Percentiles rank a stretch among this genome's conserved stretches.
Evolutionary conservation across 805 yeast species (phyloP).

Genomic region (Saccharomycopsis synnaedendra): DNA sequence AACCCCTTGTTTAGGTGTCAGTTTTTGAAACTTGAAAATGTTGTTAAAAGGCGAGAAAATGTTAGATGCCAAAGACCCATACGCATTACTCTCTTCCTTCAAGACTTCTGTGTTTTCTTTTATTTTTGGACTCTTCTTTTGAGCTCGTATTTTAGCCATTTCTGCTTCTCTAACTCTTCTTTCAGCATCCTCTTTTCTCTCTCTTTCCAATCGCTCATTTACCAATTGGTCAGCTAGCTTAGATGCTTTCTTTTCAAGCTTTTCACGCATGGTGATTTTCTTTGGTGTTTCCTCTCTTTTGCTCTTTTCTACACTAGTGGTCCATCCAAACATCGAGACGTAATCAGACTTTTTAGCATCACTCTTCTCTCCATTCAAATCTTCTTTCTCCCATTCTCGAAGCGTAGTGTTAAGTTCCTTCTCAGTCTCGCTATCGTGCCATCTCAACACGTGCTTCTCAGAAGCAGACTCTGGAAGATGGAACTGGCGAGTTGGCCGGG

Average conservation of each 20-base stretch:
- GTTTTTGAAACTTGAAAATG: conserved; percentile 4
- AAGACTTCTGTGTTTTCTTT: neutral
- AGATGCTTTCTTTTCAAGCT: conserved; percentile 5
- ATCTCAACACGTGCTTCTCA: neutral
- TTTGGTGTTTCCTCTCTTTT: neutral
- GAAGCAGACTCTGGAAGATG: neutral
- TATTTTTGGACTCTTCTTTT: neutral
- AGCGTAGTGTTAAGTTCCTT: conserved; percentile 3
- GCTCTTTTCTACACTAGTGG: conserved; percentile 3
- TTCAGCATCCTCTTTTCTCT: conserved; percentile 5
- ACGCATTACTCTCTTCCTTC: neutral
- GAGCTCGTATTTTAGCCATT: neutral
- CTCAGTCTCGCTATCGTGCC: conserved; percentile 13
- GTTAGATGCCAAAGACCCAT: neutral
- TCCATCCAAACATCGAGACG: conserved; percentile 16
- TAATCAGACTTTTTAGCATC: neutral
- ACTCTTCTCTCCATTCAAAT: neutral
- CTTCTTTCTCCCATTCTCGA: conserved; percentile 3
- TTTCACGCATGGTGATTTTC: conserved; percentile 5
- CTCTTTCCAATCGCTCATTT: conserved; percentile 1
- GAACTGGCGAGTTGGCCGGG: conserved; percentile 12
- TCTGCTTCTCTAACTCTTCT: neutral
- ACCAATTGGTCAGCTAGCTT: conserved; percentile 11
- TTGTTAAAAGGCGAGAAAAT: conserved; percentile 10
- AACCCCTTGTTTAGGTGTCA: neutral